phyloP scores from a whole-genome alignment of 2,329 filamentous ascomycete genomes.

The Pseudogymnoascus sp. region DNA sequence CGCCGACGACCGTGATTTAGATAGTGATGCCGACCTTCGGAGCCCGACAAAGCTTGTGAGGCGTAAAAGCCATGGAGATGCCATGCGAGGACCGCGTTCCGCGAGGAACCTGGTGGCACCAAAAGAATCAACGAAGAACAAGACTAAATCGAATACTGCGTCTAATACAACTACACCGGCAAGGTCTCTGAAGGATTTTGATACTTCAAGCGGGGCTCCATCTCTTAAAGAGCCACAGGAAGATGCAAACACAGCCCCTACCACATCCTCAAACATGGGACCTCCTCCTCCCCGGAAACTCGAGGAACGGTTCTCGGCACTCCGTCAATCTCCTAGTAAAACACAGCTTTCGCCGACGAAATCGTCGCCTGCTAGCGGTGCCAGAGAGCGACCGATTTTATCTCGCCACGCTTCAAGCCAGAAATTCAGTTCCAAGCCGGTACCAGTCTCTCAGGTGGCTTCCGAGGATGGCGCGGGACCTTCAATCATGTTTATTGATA shows the following conservation, averaged over 20 bases:
- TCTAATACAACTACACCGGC: background rate
- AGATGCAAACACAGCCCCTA: background rate
- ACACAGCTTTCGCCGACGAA: background rate
- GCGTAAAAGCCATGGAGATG: conserved; percentile 36
- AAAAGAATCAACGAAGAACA: conserved; percentile 14
- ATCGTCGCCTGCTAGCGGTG: background rate
- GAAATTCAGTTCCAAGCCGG: conserved; percentile 63
- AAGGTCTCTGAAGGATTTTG: background rate
- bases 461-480: conserved; percentile 56
- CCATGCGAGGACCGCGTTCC: conserved; percentile 25
- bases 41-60: conserved; percentile 19
- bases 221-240: background rate
- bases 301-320: conserved; percentile 1
- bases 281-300: background rate
- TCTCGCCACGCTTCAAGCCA: conserved; percentile 47
- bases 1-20: conserved; percentile 29
- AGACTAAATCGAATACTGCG: background rate
- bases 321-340: background rate
- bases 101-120: conserved; percentile 24
- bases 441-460: conserved; percentile 60
- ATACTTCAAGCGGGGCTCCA: background rate
- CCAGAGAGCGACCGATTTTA: conserved; percentile 34
- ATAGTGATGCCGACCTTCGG: conserved; percentile 16
- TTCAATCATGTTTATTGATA: conserved; percentile 65
- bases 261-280: background rate